Percentiles rank a stretch among this genome's conserved stretches.
phyloP scores from a whole-genome alignment of 768 basidiomycete species.

The Lactarius sanguifluus region DNA sequence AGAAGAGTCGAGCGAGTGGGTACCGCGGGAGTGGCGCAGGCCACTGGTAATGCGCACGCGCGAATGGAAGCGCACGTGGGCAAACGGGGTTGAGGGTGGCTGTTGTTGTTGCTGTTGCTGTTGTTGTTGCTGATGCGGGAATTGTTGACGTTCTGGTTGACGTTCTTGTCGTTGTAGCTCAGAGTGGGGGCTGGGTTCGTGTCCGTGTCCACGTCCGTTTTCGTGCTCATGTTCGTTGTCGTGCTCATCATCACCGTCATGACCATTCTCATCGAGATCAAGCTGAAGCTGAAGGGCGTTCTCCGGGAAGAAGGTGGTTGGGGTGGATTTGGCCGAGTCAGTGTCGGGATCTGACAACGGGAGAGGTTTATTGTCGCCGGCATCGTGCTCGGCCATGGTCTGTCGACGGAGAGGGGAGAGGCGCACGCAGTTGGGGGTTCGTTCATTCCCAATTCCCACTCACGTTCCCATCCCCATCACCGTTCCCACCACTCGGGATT shows the following conservation, averaged over 20 bases:
- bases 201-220: background rate
- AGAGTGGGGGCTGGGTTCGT: background rate
- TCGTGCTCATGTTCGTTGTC: slow-evolving; percentile 7
- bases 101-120: background rate
- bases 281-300: slow-evolving; percentile 3
- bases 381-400: slow-evolving; percentile 3
- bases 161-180: background rate
- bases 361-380: background rate
- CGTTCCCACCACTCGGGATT: background rate
- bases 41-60: slow-evolving; percentile 79
- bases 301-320: background rate
- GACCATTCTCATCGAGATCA: slow-evolving; percentile 7
- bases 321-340: background rate
- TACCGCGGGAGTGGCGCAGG: slow-evolving; percentile 48
- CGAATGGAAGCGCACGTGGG: slow-evolving; percentile 64
- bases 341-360: background rate
- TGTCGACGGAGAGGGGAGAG: slow-evolving; percentile 8
- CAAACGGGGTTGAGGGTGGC: slow-evolving; percentile 20
- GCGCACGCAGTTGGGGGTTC: background rate
- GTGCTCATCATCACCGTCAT: slow-evolving; percentile 24
- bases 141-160: background rate
- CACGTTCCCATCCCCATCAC: background rate
- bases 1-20: slow-evolving; percentile 23
- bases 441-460: background rate
- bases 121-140: background rate